Conservation (phyloP, 1,139 yeast genomes). For the Saccharomyces hybrid region DNA sequence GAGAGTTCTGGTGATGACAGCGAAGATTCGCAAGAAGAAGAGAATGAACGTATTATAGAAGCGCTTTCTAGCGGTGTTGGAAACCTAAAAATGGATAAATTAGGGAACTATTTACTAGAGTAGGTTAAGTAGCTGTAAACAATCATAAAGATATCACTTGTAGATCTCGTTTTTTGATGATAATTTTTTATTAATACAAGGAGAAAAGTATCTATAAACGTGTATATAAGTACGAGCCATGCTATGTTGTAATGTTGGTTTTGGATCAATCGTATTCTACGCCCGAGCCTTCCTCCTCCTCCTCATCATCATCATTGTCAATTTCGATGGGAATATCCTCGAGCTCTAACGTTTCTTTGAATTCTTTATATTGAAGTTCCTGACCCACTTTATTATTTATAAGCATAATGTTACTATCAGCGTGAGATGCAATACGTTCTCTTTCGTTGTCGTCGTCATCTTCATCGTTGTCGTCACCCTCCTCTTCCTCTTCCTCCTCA, state of each 20-base stretch:
- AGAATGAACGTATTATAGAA: conserved; percentile 64
- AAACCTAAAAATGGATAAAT: conserved; percentile 64
- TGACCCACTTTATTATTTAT: not conserved
- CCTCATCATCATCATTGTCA: conserved; percentile 21
- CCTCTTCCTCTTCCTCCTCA: conserved; percentile 24
- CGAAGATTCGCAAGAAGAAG: conserved; percentile 41
- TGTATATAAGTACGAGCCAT: not conserved
- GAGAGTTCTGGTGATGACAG: conserved; percentile 33
- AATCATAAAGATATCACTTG: conserved; percentile 2
- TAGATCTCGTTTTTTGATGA: not conserved
- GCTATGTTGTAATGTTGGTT: not conserved
- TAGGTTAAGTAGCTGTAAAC: conserved; percentile 8
- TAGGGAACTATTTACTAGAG: conserved; percentile 72
- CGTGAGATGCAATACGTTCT: conserved; percentile 7
- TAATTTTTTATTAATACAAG: not conserved
- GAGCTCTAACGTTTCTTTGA: conserved; percentile 16
- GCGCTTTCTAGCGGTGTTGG: conserved; percentile 57
- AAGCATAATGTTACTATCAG: not conserved
- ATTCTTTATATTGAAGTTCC: conserved; percentile 5
- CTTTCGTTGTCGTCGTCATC: conserved; percentile 26
- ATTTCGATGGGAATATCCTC: conserved; percentile 25
- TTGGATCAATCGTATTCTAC: conserved; percentile 33
- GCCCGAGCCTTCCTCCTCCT: conserved; percentile 35
- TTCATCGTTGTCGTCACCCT: conserved; percentile 21
- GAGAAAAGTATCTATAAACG: not conserved